A percentile compares a stretch with the other conserved stretches of the same genome.
Evolutionary conservation across 352 stramenopile genomes (phyloP).

Genomic region (Phytopythium cucurbitacearum): DNA sequence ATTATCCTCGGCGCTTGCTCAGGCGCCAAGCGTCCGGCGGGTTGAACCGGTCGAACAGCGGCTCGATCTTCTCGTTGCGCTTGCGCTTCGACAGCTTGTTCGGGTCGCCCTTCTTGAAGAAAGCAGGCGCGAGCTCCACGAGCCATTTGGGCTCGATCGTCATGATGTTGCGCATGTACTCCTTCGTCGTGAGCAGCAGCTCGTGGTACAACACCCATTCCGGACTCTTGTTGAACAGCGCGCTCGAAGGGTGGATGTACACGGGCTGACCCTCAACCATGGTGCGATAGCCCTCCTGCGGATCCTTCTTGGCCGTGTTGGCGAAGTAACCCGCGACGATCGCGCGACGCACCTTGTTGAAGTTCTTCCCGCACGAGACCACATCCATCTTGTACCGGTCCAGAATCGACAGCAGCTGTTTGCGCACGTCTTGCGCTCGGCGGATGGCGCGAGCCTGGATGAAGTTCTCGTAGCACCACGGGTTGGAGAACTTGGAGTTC

Average conservation of each 20-base stretch:
- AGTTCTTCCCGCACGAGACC: conserved; percentile 94
- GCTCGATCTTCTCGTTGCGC: conserved; percentile 99
- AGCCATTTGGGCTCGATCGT: conserved; percentile 99
- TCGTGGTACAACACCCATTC: conserved; percentile 99
- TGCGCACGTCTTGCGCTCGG: conserved; percentile 97
- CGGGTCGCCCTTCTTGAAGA: conserved; percentile 97
- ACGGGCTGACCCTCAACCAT: conserved; percentile 98
- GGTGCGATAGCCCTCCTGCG: conserved; percentile 97
- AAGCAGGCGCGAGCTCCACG: conserved; percentile 94
- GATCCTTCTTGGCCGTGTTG: conserved; percentile 99
- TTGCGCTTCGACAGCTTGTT: conserved; percentile 98
- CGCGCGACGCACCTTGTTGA: conserved; percentile 96
- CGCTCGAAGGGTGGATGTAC: conserved; percentile 98
- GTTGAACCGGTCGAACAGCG: conserved; percentile 98
- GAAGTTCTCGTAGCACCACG: conserved; percentile 99
- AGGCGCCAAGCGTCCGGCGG: conserved; percentile 96
- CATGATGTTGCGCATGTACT: conserved; percentile 99
- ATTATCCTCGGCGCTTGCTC: conserved; percentile 92
- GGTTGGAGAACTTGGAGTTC: conserved; percentile 95
- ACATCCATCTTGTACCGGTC: conserved; percentile 99
- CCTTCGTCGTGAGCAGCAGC: conserved; percentile 92
- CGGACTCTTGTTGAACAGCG: conserved; percentile 98
- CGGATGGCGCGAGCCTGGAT: conserved; percentile 97
- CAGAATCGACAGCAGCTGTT: conserved; percentile 99
- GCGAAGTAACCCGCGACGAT: conserved; percentile 99